Conservation (phyloP, 805 yeast species). For the Zygoascus bituminiphila region DNA sequence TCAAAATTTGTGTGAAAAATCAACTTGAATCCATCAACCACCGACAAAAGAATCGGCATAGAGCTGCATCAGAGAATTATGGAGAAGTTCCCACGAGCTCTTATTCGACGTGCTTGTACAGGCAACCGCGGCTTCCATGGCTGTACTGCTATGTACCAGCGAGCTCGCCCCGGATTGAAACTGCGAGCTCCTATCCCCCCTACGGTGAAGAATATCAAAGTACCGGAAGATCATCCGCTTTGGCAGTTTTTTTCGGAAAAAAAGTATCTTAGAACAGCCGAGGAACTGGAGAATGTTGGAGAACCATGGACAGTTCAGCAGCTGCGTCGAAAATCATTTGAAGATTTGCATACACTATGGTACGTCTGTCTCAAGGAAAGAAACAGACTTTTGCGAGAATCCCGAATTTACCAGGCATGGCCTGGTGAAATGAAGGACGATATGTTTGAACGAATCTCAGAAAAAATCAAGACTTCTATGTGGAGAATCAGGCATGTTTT, state of each 20-base stretch:
- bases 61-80: too few species aligned
- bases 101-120: background rate
- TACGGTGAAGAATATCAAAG: constrained; percentile 59
- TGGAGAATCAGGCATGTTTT: constrained; percentile 78
- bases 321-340: constrained; percentile 81
- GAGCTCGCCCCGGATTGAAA: constrained; percentile 14
- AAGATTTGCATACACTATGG: constrained; percentile 89
- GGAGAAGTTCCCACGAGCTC: background rate
- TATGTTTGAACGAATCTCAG: constrained; percentile 29
- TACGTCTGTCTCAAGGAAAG: constrained; percentile 77
- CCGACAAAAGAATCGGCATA: too few species aligned
- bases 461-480: constrained; percentile 53
- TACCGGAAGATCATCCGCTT: constrained; percentile 81
- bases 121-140: background rate
- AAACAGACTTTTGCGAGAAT: constrained; percentile 70
- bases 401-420: constrained; percentile 43
- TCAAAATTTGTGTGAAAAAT: too few species aligned
- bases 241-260: constrained; percentile 82
- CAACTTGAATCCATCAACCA: too few species aligned
- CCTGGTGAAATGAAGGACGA: constrained; percentile 26
- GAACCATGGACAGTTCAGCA: constrained; percentile 86
- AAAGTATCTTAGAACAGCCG: constrained; percentile 50
- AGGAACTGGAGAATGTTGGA: constrained; percentile 37
- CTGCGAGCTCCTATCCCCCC: constrained; percentile 84
- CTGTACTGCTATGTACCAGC: background rate